Percentiles rank a stretch among this genome's conserved stretches.
Conservation (phyloP, 495 filamentous ascomycete species). For the Alectoria sarmentosa region DNA sequence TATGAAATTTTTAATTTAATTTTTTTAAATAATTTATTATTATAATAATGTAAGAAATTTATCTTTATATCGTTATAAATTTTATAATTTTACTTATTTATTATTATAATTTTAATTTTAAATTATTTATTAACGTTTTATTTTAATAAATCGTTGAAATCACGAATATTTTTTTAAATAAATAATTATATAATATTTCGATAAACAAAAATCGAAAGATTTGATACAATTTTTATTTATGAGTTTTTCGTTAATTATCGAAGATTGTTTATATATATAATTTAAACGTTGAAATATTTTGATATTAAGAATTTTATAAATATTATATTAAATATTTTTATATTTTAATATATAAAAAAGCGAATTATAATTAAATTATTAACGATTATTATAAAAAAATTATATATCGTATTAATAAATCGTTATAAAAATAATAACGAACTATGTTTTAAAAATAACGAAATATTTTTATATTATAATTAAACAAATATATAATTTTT, state of each 20-base stretch:
- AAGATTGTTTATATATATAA: not conserved
- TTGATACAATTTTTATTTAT: not conserved
- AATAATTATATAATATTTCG: not conserved
- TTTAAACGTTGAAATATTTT: not conserved
- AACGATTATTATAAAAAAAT: not conserved
- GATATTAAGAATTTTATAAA: not conserved
- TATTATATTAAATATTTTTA: not conserved
- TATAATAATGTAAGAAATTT: not conserved
- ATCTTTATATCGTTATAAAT: not conserved
- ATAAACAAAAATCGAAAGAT: not conserved
- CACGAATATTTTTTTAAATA: not conserved
- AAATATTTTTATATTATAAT: not conserved
- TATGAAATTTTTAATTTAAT: not conserved
- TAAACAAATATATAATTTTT: not conserved
- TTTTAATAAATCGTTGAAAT: not conserved
- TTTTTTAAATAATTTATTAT: not conserved
- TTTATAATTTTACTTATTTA: not conserved
- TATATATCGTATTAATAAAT: not conserved
- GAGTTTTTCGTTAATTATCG: not conserved
- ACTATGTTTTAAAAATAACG: not conserved
- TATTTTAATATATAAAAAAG: not conserved
- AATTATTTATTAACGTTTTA: not conserved
- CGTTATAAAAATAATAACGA: not conserved
- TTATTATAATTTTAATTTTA: not conserved
- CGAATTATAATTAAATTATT: not conserved